Evolutionary conservation across 1,284 basidiomycete species (phyloP).

Genomic region (Pisolithus thermaeus): DNA sequence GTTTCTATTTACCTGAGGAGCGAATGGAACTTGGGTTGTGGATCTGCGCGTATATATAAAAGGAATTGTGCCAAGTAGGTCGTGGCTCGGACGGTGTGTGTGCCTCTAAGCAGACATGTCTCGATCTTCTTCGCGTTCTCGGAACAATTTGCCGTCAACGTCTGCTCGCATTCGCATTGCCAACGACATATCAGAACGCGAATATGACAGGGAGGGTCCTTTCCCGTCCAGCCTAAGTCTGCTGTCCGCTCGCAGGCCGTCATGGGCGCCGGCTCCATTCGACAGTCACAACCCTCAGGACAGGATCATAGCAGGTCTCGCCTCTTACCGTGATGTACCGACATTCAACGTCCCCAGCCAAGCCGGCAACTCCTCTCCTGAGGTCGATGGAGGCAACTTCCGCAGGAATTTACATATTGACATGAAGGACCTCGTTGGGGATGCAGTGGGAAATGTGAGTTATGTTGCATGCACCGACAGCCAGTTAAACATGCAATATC

Average conservation of each 20-base stretch:
- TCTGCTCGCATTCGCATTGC: slow-evolving; percentile 19
- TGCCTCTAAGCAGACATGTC: slow-evolving; percentile 14
- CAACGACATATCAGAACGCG: slow-evolving; percentile 12
- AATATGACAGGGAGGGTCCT: slow-evolving; percentile 20
- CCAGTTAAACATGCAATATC: slow-evolving; percentile 2
- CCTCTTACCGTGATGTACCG: slow-evolving; percentile 27
- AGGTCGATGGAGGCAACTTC: slow-evolving; percentile 51
- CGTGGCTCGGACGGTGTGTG: neutral
- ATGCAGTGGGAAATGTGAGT: slow-evolving; percentile 77
- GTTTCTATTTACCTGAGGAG: no score
- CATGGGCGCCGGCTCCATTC: slow-evolving; percentile 29
- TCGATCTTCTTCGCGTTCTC: slow-evolving; percentile 22
- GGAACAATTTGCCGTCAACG: slow-evolving; percentile 6
- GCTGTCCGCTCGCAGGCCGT: slow-evolving; percentile 27
- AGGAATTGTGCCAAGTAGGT: neutral
- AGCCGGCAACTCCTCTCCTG: slow-evolving; percentile 32
- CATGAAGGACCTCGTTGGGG: slow-evolving; percentile 72
- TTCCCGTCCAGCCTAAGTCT: slow-evolving; percentile 27
- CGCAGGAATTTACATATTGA: slow-evolving; percentile 59
- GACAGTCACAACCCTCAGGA: slow-evolving; percentile 22
- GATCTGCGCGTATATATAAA: neutral
- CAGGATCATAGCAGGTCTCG: slow-evolving; percentile 12
- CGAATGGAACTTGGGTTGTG: no score
- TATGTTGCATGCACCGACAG: neutral
- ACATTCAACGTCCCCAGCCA: slow-evolving; percentile 16